Conservation (phyloP, 495 filamentous ascomycete species). For the Podospora comata region DNA sequence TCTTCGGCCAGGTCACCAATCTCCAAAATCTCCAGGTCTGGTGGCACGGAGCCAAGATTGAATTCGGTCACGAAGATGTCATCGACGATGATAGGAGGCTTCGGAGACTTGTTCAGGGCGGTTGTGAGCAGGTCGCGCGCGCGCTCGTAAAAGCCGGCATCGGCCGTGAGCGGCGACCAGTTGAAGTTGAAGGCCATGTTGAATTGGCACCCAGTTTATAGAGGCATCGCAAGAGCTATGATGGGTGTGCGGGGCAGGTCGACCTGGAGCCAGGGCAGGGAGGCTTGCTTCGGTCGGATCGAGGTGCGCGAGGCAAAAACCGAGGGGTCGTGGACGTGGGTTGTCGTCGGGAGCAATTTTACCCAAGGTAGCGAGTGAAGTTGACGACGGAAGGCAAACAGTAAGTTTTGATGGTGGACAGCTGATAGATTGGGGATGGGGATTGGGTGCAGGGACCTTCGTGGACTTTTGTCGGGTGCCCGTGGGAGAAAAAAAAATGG, state of each 20-base stretch:
- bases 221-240: slow-evolving; percentile 30
- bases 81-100: slow-evolving; percentile 98
- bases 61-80: slow-evolving; percentile 98
- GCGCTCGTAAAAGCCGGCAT: slow-evolving; percentile 83
- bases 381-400: background rate
- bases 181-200: slow-evolving; percentile 99
- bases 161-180: slow-evolving; percentile 97
- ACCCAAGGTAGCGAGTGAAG: background rate
- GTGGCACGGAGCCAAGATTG: slow-evolving; percentile 88
- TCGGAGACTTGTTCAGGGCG: slow-evolving; percentile 95
- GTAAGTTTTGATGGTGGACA: background rate
- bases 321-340: background rate
- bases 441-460: background rate
- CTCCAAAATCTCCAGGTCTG: slow-evolving; percentile 92
- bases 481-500: background rate
- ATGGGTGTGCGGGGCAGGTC: slow-evolving; percentile 8
- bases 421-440: too few species aligned
- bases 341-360: background rate
- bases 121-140: slow-evolving; percentile 92
- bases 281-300: background rate
- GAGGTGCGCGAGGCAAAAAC: background rate
- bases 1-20: slow-evolving; percentile 96
- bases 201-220: slow-evolving; percentile 37
- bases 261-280: background rate
- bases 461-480: background rate